Evolutionary conservation across 441 rosid species (phyloP), one percentile per base, ranked within the genome.

Genomic region (Populus tomentosa): DNA sequence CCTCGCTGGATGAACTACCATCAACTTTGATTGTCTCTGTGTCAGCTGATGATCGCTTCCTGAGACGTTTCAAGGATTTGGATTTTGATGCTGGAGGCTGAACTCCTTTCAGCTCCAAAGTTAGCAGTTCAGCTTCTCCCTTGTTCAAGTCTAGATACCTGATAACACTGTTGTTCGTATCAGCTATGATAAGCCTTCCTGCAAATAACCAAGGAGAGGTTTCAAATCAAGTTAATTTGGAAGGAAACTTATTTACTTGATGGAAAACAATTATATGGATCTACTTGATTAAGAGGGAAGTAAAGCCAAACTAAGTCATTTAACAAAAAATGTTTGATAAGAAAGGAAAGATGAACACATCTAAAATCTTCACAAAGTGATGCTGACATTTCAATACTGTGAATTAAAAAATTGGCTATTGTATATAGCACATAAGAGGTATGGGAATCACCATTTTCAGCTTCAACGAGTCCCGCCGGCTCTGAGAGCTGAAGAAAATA

Each of bases 21-120:
- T 88, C 84, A 64, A 88, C 89, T 72, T 78, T 82, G 53, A 91
- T 81, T 46, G 87, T 89, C 86, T 85, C 86, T 67, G 94, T 85
- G 76, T 94, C 98, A 20, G 91, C 86, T 6, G 92, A 90, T 36
- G 94, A 78, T 75, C 92, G 88, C 78, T 90, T 90, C 78, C 93
- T 85, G 66, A 92, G 89, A 78, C 97, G 94, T 85, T 87, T 94
- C 83, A 87, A 81, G 75, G 94, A 80, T 85, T 79, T 87, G 42
- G 93, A 80, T 85, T 86, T 94, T 53, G 90, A 86, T 56, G 81
- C 77, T 67, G 98, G 97, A 62, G 91, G 94, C 84, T 87, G 92
- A 79, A 91, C 92, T 80, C 95, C 97, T 82, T 90, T 91, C 82
- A 94, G 92, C 85, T 92, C 98, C 82, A 92, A 81, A 42, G 99